Percentiles rank a stretch among this genome's conserved stretches.
Evolutionary conservation across 768 basidiomycete genomes (phyloP).

Genomic region (Podaxis pistillaris): DNA sequence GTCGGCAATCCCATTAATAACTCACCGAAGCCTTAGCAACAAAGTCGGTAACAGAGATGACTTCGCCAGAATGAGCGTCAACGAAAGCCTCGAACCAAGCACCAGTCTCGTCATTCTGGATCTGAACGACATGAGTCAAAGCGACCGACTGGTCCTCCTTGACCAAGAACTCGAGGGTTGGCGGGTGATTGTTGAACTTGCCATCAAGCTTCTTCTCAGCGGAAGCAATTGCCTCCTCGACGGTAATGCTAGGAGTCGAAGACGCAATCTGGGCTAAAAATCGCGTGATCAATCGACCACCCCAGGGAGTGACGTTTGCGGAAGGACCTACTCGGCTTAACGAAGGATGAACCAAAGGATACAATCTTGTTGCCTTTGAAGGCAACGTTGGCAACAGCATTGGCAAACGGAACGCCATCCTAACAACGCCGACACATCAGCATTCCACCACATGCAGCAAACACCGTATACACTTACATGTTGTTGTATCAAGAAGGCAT

Average conservation of each 20-base stretch:
- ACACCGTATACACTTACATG: conserved; percentile 20
- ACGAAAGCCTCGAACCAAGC: conserved; percentile 60
- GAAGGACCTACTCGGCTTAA: conserved; percentile 23
- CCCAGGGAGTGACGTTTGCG: conserved; percentile 24
- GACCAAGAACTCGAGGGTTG: conserved; percentile 42
- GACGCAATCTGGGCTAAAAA: conserved; percentile 30
- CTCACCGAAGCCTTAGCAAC: conserved; percentile 40
- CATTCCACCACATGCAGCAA: not conserved
- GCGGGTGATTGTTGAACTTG: conserved; percentile 34
- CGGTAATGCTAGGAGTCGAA: conserved; percentile 35
- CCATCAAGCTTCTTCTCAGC: conserved; percentile 37
- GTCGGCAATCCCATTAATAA: not conserved
- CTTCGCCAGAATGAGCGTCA: conserved; percentile 49
- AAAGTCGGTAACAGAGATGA: conserved; percentile 53
- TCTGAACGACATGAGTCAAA: conserved; percentile 41
- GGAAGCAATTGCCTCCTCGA: conserved; percentile 32
- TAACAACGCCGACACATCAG: conserved; percentile 12
- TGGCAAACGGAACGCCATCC: conserved; percentile 34
- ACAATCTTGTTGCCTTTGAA: conserved; percentile 31
- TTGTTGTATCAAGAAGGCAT: conserved; percentile 31
- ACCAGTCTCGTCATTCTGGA: conserved; percentile 31
- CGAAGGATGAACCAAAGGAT: conserved; percentile 32
- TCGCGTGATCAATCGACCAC: conserved; percentile 34
- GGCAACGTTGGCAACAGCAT: conserved; percentile 38
- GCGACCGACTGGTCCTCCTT: conserved; percentile 35